phyloP scores from a whole-genome alignment of 2,329 filamentous ascomycete species.

The Cercospora brassicicola region DNA sequence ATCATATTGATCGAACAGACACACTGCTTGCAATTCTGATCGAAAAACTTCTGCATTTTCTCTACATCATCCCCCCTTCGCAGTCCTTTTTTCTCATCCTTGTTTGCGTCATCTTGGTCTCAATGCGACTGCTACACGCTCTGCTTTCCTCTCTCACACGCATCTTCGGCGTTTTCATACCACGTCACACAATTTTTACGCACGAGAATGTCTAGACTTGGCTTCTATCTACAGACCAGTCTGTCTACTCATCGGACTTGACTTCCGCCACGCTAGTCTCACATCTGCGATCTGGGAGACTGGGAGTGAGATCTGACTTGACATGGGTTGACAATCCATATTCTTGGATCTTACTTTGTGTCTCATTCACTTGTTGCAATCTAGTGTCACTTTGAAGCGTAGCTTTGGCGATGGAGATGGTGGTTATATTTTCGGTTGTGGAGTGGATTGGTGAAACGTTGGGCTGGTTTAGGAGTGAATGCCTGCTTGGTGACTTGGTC shows the following conservation, averaged over 20 bases:
- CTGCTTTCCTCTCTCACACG: no score
- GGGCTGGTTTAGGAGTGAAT: not conserved
- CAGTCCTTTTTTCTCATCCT: no score
- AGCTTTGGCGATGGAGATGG: not conserved
- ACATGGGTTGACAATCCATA: not conserved
- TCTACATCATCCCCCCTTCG: no score
- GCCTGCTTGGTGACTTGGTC: not conserved
- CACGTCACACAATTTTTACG: not conserved
- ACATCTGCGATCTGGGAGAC: not conserved
- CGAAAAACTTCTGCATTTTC: no score
- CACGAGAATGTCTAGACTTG: not conserved
- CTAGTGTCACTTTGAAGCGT: not conserved
- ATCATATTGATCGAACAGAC: not conserved
- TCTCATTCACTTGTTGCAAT: not conserved
- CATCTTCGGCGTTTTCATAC: not conserved
- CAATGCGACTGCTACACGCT: no score
- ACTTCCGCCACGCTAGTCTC: not conserved
- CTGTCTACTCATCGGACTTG: not conserved
- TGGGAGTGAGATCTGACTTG: not conserved
- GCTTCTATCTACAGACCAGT: not conserved
- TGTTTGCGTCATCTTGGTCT: no score
- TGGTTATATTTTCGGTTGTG: not conserved
- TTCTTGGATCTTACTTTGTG: not conserved
- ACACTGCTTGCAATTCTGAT: no score
- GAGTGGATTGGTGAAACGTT: not conserved